Evolutionary conservation across 164 flowering plant species (phyloP), one percentile per base, ranked within the genome.

Genomic region (Sedum album): DNA sequence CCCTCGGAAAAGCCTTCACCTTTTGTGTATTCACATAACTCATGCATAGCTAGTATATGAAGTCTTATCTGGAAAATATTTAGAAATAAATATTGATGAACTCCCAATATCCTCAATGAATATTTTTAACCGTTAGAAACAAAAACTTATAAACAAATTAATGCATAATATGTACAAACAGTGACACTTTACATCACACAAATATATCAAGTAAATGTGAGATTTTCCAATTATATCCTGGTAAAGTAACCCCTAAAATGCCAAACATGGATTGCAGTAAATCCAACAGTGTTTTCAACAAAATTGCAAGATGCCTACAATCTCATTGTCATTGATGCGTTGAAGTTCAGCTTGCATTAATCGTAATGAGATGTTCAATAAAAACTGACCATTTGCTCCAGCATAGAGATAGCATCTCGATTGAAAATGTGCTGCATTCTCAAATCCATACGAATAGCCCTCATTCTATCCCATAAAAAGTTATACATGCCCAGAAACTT

Each of bases 1-100:
- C 97, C 99, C 82, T 92, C 97, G 14, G 94, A 82, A 73, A 92
- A 95, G 60, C 99, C 99, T 70, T 92, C 99, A 71, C 99, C 97
- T 66, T 85, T 92, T 14, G 89, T 82, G 77, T 84, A 86, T 73
- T 95, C 97, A 73, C 97, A 95, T 73, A 92, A 77, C 71, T 95
- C 97, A 69, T 95, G 99, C 99, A 95, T 95, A 48, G 94, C 99
- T 60, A 95, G 77, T 66, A 95, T 79, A 74, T 95, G 99, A 69
- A 95, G 90, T 75, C 96, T 81, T 77, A 95, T 95, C 99, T 95
- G 90, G 30, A 33, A 31, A 46, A 75, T 35, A 35, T 35, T 15
- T 1, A 74, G 71, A 66, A 55, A 79, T n/a, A n/a, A n/a, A n/a
- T 57, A 11, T 28, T 28, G 2, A 57, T 14, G 33, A 21, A 23